Conservation (phyloP, 345 rosid species). For the Arabis hirsuta region DNA sequence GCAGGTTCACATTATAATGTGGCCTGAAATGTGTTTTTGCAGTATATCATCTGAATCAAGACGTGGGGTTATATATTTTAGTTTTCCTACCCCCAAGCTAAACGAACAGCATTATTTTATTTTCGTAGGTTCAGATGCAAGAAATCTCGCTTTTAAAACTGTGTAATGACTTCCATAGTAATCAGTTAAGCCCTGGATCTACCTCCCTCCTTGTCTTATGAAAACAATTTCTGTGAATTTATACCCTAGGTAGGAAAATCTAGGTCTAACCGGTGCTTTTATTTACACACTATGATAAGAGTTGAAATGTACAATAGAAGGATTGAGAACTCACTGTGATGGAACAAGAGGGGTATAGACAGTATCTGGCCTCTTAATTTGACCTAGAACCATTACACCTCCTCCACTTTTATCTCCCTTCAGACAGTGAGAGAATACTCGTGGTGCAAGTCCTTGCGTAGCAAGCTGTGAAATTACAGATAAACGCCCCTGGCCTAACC, state of each 20-base stretch:
- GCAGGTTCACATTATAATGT: constrained; percentile 93
- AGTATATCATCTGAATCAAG: constrained; percentile 46
- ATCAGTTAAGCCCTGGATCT: constrained; percentile 5
- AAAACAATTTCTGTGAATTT: background rate
- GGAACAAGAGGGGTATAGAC: constrained; percentile 87
- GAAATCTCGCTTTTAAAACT: background rate
- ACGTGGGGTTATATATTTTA: constrained; percentile 34
- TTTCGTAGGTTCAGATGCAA: background rate
- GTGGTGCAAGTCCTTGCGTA: constrained; percentile 70
- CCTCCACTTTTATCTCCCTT: constrained; percentile 80
- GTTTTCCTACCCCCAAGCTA: constrained; percentile 29
- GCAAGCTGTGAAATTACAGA: constrained; percentile 90
- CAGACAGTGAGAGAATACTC: constrained; percentile 89
- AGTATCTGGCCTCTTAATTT: constrained; percentile 83
- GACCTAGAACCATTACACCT: constrained; percentile 92
- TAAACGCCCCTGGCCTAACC: constrained; percentile 85
- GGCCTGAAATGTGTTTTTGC: constrained; percentile 65
- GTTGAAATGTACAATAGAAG: background rate
- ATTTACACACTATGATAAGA: background rate
- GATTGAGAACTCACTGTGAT: constrained; percentile 65
- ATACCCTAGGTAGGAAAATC: background rate
- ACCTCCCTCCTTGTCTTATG: constrained; percentile 10
- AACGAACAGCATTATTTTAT: constrained; percentile 14
- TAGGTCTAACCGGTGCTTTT: background rate
- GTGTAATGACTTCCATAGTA: background rate